phyloP scores from a whole-genome alignment of 208 protist species.

The Trypanosoma avium region DNA sequence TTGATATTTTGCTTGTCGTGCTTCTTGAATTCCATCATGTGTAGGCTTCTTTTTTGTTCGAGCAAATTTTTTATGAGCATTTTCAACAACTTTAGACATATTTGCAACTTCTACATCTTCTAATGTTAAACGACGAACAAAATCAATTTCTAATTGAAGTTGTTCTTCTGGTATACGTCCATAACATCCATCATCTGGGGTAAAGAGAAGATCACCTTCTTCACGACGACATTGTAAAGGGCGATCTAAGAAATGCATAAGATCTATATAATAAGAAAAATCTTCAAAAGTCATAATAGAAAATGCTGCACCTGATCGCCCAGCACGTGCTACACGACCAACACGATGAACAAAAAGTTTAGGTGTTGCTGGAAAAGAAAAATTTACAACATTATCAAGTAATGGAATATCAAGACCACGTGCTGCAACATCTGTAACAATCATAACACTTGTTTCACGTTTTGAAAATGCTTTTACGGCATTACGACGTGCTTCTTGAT shows the following conservation, averaged over 20 bases:
- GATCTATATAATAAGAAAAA: conserved; percentile 90
- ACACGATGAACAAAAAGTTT: conserved; percentile 99
- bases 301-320: conserved; percentile 93
- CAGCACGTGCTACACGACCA: conserved; percentile 98
- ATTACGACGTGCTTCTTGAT: conserved; percentile 95
- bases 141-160: conserved; percentile 86
- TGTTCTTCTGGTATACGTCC: conserved; percentile 85
- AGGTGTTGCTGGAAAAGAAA: conserved; percentile 96
- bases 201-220: conserved; percentile 69
- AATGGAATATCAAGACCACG: conserved; percentile 99
- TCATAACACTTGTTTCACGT: conserved; percentile 88
- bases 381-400: conserved; percentile 99
- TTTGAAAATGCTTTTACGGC: conserved; percentile 94
- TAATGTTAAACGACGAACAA: conserved; percentile 57
- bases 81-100: conserved; percentile 79
- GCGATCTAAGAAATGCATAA: conserved; percentile 84
- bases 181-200: conserved; percentile 87
- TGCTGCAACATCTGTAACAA: conserved; percentile 99
- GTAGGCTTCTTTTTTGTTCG: conserved; percentile 89
- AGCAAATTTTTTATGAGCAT: conserved; percentile 89
- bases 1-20: conserved; percentile 70
- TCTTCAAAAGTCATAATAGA: conserved; percentile 97
- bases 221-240: conserved; percentile 58
- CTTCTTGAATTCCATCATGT: conserved; percentile 85
- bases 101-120: conserved; percentile 79